phyloP scores from a whole-genome alignment of 768 basidiomycete genomes.

The Leccinum variicolor region DNA sequence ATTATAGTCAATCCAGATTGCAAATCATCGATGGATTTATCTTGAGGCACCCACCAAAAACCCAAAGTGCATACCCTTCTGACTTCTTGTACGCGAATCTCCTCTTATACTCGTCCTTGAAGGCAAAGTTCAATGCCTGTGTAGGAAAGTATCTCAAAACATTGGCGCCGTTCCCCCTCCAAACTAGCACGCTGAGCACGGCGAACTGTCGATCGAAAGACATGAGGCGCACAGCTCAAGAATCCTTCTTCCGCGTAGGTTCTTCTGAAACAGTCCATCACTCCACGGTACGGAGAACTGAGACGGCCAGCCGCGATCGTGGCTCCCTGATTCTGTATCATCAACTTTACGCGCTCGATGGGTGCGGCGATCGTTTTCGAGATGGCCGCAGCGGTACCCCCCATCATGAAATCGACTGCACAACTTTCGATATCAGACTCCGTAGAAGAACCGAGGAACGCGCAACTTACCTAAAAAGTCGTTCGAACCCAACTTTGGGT shows the following conservation, averaged over 20 bases:
- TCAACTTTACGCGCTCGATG: slow-evolving; percentile 39
- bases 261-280: slow-evolving; percentile 34
- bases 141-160: slow-evolving; percentile 46
- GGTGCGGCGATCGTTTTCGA: slow-evolving; percentile 40
- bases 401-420: slow-evolving; percentile 37
- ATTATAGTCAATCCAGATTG: neutral
- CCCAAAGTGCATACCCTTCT: slow-evolving; percentile 37
- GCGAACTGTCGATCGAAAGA: neutral
- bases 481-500: slow-evolving; percentile 9
- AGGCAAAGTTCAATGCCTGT: slow-evolving; percentile 46
- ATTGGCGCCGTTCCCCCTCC: slow-evolving; percentile 45
- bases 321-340: slow-evolving; percentile 40
- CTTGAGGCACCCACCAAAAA: slow-evolving; percentile 25
- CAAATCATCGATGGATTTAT: neutral
- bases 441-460: neutral
- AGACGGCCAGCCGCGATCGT: slow-evolving; percentile 37
- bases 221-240: slow-evolving; percentile 29
- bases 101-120: slow-evolving; percentile 42
- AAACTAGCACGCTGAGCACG: slow-evolving; percentile 28
- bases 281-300: slow-evolving; percentile 34
- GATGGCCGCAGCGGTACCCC: slow-evolving; percentile 33
- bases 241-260: slow-evolving; percentile 37
- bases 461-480: slow-evolving; percentile 17
- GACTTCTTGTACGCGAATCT: slow-evolving; percentile 35
- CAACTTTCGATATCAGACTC: slow-evolving; percentile 1